These are phyloP conservation scores for Penicillium paradoxum DNA, from an alignment of 495 filamentous ascomycete species.

Conservation along the genomic window DNA sequence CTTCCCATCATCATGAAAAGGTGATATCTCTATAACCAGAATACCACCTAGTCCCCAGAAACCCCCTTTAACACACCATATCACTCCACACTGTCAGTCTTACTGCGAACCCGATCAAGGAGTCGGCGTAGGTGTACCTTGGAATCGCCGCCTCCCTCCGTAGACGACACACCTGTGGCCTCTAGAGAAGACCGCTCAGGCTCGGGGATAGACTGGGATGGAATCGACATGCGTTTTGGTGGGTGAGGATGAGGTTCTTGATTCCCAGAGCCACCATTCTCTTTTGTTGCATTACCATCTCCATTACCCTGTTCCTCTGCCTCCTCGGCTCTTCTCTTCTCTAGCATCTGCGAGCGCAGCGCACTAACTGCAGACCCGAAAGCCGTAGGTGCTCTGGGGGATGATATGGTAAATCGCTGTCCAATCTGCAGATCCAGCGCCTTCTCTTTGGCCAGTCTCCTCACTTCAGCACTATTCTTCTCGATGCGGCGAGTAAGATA, in stretches of 20 bases:
- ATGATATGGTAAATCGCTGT: neutral
- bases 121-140: conserved; percentile 20
- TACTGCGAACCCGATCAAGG: conserved; percentile 20
- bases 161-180: conserved; percentile 15
- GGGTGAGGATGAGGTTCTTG: conserved; percentile 11
- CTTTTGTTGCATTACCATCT: neutral
- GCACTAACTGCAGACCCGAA: conserved; percentile 19
- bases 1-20: neutral
- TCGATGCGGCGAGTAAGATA: conserved; percentile 61
- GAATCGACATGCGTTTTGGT: conserved; percentile 10
- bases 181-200: conserved; percentile 23
- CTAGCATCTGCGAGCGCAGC: conserved; percentile 20
- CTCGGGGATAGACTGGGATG: conserved; percentile 12
- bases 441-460: conserved; percentile 34
- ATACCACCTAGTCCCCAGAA: neutral
- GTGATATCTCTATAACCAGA: neutral
- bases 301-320: neutral
- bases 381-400: conserved; percentile 6
- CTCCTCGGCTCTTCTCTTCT: conserved; percentile 9
- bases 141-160: conserved; percentile 16
- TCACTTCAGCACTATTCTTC: conserved; percentile 38
- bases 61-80: neutral
- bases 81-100: conserved; percentile 4
- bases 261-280: neutral
- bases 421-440: conserved; percentile 23